Conservation (phyloP, 1,284 basidiomycete genomes). For the Anthracocystis walkeri region DNA sequence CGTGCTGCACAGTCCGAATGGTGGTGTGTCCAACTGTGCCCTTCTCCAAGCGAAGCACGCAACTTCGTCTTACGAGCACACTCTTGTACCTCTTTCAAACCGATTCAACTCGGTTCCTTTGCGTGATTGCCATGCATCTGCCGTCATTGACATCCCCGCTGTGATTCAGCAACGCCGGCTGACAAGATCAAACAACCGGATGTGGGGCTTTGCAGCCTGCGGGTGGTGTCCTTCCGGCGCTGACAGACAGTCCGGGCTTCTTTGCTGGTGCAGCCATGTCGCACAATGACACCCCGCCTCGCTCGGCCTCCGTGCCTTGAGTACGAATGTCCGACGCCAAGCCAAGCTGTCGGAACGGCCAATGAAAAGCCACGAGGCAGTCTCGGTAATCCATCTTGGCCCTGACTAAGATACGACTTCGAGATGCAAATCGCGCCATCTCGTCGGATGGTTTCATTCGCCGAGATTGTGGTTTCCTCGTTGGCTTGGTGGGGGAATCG, state of each 20-base stretch:
- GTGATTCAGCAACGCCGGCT: background rate
- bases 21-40: constrained; percentile 25
- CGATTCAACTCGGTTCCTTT: background rate
- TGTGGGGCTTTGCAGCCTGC: background rate
- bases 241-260: background rate
- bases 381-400: constrained; percentile 19
- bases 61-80: constrained; percentile 8
- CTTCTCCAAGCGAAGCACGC: constrained; percentile 29
- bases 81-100: background rate
- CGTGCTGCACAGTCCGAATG: constrained; percentile 30
- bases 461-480: background rate
- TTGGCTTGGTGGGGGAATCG: too few relatives aligned
- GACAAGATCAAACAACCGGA: background rate
- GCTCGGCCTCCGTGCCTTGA: background rate
- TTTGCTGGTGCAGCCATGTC: too few relatives aligned
- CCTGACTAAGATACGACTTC: constrained; percentile 15
- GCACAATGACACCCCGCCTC: too few relatives aligned
- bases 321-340: background rate
- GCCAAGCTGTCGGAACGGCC: background rate
- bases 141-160: constrained; percentile 2
- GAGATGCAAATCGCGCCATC: constrained; percentile 11
- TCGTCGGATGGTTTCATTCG: background rate
- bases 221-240: background rate
- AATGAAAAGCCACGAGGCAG: constrained; percentile 8
- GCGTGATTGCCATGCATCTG: constrained; percentile 10